phyloP scores from a whole-genome alignment of 495 filamentous ascomycete genomes.

The Aspergillus olivimuriae region DNA sequence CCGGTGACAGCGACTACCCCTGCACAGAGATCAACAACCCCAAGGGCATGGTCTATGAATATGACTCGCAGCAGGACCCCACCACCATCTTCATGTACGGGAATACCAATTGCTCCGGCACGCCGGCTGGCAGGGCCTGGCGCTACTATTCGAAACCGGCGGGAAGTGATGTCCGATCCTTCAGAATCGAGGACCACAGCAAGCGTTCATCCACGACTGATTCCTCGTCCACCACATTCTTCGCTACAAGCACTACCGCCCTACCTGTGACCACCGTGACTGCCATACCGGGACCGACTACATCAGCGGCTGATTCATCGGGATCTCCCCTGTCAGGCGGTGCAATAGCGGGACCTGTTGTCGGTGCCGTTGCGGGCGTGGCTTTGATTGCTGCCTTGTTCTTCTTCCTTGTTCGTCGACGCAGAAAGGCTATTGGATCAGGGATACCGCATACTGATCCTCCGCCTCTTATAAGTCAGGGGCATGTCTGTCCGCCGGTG shows the following conservation, averaged over 20 bases:
- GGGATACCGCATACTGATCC: no score
- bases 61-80: background rate
- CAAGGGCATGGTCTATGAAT: background rate
- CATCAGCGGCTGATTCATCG: background rate
- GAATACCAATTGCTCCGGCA: background rate
- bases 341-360: background rate
- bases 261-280: background rate
- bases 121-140: background rate
- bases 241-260: background rate
- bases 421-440: background rate
- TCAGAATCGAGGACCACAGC: background rate
- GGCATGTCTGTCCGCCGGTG: no score
- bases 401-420: background rate
- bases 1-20: background rate
- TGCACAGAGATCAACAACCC: background rate
- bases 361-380: background rate
- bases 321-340: background rate
- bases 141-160: background rate
- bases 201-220: background rate
- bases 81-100: background rate
- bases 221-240: background rate
- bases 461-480: no score
- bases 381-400: background rate
- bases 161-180: background rate
- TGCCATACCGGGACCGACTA: background rate